These are phyloP conservation scores for Pyracantha coccinea DNA, from an alignment of 331 rosid species.

Conservation along the genomic window DNA sequence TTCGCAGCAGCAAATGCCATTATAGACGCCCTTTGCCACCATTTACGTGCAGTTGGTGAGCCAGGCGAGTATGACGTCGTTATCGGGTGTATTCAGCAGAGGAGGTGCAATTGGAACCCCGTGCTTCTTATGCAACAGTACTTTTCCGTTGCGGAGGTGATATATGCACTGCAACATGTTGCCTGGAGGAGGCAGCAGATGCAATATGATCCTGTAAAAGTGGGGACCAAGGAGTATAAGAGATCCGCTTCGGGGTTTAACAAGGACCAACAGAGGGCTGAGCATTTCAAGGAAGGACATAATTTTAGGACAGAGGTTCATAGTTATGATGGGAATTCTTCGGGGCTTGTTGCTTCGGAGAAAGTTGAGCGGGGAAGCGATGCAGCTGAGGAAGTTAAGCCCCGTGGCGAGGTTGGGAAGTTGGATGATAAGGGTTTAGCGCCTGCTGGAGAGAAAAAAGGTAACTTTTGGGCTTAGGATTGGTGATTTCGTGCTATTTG, in stretches of 20 bases:
- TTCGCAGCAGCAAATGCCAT: constrained; percentile 95
- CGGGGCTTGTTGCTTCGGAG: constrained; percentile 23
- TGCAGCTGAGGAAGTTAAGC: constrained; percentile 26
- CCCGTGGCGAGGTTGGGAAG: constrained; percentile 38
- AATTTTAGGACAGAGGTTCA: constrained; percentile 45
- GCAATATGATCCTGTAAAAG: constrained; percentile 48
- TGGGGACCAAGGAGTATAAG: constrained; percentile 49
- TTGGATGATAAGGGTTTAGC: constrained; percentile 32
- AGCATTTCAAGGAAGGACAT: constrained; percentile 40
- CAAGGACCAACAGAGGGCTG: constrained; percentile 48
- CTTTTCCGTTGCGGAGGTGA: constrained; percentile 76
- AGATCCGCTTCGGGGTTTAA: constrained; percentile 48
- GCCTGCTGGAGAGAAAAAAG: constrained; percentile 42
- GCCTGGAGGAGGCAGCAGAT: constrained; percentile 77
- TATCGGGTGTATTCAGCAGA: constrained; percentile 58
- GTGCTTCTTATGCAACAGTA: constrained; percentile 96
- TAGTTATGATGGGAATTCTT: constrained; percentile 34
- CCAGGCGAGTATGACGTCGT: constrained; percentile 76
- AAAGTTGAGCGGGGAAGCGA: constrained; percentile 35
- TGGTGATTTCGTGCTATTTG: neutral
- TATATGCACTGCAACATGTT: constrained; percentile 64
- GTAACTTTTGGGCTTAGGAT: constrained; percentile 25
- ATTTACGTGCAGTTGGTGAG: constrained; percentile 66
- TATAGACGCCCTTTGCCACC: constrained; percentile 79
- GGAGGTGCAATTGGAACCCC: constrained; percentile 83